Base-by-base conservation (phyloP, 169 alveolate genomes). In the Plasmodium malariae region DNA sequence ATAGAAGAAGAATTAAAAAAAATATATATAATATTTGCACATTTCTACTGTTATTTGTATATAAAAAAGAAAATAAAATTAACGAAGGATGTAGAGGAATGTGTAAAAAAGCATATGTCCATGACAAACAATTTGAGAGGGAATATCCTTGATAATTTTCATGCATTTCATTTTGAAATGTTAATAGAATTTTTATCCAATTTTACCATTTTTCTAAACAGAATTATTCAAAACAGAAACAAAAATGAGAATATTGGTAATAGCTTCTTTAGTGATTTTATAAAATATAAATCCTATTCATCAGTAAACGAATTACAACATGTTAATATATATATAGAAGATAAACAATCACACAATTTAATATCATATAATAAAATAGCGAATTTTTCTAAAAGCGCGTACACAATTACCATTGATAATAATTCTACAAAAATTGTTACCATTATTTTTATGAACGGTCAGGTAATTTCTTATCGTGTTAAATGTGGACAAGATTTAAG, bases 1-100 rank as follows among this genome's bases (percentile, higher is more conserved):
- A 17, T 65, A 26, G 59, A 65, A 43, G 74, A 65, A 32, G 74
- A 65, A 43, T 19, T 65, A 32, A 40, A 28, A 24, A 65, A 30
- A 43, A 14, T 65, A 2, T 65, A 65, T 24, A 26, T 65, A 65
- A 4, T 65, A 12, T 65, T 65, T 21, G 24, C 24, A 65, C 55
- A 65, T 32, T 65, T 65, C 30, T 65, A 65, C 12, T 36, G 32
- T 14, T 65, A 36, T 65, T 43, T 65, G 7, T 32, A 65, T 65
- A 26, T 30, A n/a, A 2, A 65, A 3, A 65, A 32, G 3, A 65
- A 65, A 5, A 43, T 65, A n/a, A 36, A 43, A 36, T 14, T 65
- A 3, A 19, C 19, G 3, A 26, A 65, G 12, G 43, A 43, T 17
- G 24, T 65, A 26, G 19, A 65, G 14, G 55, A 26, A 2, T 17